Percentiles rank a stretch among this genome's conserved stretches.
phyloP scores from a whole-genome alignment of 1,139 yeast genomes.

The Zygosaccharomyces pseudobailii region DNA sequence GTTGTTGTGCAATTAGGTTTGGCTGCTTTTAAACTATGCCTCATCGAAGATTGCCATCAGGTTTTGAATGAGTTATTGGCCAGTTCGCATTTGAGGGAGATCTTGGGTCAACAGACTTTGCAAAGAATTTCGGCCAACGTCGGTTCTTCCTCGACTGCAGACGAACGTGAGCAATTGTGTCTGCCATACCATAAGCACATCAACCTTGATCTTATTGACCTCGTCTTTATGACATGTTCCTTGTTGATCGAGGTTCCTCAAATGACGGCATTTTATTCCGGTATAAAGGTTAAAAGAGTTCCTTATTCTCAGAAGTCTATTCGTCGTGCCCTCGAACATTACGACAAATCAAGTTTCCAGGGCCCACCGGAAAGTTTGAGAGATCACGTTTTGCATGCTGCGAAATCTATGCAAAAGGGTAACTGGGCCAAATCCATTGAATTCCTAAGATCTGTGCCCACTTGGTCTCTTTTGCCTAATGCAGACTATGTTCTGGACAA shows the following conservation, averaged over 20 bases:
- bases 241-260: conserved; percentile 88
- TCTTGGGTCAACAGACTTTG: conserved; percentile 82
- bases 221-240: conserved; percentile 88
- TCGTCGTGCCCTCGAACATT: conserved; percentile 87
- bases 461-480: conserved; percentile 83
- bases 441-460: conserved; percentile 70
- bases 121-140: conserved; percentile 51
- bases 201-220: conserved; percentile 89
- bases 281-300: conserved; percentile 59
- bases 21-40: conserved; percentile 89
- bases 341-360: conserved; percentile 90
- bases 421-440: conserved; percentile 81
- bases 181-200: conserved; percentile 98
- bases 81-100: conserved; percentile 81
- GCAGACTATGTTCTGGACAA: conserved; percentile 59
- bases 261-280: conserved; percentile 57
- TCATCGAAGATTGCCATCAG: conserved; percentile 83
- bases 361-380: conserved; percentile 98
- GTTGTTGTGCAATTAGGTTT: conserved; percentile 93
- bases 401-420: conserved; percentile 82
- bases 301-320: conserved; percentile 69
- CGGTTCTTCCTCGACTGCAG: conserved; percentile 32
- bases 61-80: conserved; percentile 84
- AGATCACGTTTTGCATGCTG: conserved; percentile 91
- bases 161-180: conserved; percentile 59